phyloP scores from a whole-genome alignment of 2,329 filamentous ascomycete species.

The Seiridium unicorne region DNA sequence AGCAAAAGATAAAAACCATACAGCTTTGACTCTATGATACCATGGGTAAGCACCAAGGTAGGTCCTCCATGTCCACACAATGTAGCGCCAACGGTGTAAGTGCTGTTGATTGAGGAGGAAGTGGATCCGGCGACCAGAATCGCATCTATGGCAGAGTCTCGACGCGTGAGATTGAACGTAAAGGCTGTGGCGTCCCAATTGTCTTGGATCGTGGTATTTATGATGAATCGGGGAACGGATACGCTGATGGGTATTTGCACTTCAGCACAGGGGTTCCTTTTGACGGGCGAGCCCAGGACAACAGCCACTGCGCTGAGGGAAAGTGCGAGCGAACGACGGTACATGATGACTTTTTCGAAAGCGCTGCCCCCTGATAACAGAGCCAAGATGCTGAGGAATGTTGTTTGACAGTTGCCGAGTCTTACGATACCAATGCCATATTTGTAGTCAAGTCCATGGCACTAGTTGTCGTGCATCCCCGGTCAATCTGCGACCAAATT shows the following conservation, averaged over 20 bases:
- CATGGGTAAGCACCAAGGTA: slow-evolving; percentile 24
- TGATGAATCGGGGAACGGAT: slow-evolving; percentile 22
- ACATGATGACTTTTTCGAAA: too few species aligned
- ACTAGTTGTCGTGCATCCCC: too few species aligned
- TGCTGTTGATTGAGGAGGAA: slow-evolving; percentile 18
- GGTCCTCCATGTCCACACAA: slow-evolving; percentile 24
- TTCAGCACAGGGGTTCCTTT: slow-evolving; percentile 7
- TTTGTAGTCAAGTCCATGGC: too few species aligned
- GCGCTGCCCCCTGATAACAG: too few species aligned
- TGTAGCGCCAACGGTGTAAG: slow-evolving; percentile 23
- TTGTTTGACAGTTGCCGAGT: too few species aligned
- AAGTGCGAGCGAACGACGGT: too few species aligned
- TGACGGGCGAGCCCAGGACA: not conserved
- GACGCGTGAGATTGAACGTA: slow-evolving; percentile 25
- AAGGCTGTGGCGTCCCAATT: slow-evolving; percentile 27
- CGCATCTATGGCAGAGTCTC: slow-evolving; percentile 16
- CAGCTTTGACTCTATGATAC: slow-evolving; percentile 29
- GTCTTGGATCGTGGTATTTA: slow-evolving; percentile 21
- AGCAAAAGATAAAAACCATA: slow-evolving; percentile 9
- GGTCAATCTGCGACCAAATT: too few species aligned
- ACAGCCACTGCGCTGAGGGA: not conserved
- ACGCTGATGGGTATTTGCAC: slow-evolving; percentile 25
- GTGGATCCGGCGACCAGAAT: slow-evolving; percentile 21
- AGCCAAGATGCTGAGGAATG: too few species aligned
- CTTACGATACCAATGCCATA: too few species aligned